These are phyloP conservation scores for Neopestalotiopsis sp. DNA, from an alignment of 2,329 filamentous ascomycete genomes.

Conservation along the genomic window DNA sequence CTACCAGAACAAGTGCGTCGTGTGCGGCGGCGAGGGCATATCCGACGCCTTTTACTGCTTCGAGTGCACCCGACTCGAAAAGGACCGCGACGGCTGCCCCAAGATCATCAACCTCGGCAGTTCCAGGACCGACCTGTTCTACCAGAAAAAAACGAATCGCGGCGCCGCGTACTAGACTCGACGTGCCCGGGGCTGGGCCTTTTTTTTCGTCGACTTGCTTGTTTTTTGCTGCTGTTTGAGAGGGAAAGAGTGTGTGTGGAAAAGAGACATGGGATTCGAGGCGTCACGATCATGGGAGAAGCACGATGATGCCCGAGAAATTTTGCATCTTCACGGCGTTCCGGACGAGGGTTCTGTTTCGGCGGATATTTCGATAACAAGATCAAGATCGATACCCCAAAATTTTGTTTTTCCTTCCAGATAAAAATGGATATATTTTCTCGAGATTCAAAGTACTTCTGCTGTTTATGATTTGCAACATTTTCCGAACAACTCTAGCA, in stretches of 20 bases:
- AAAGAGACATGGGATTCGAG: background rate
- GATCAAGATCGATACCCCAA: conserved; percentile 17
- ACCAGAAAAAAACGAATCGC: conserved; percentile 71
- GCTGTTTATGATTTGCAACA: background rate
- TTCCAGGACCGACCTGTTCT: conserved; percentile 84
- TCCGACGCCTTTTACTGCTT: conserved; percentile 99
- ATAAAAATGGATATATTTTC: background rate
- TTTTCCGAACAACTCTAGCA: background rate
- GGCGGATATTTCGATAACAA: background rate
- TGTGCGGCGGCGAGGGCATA: conserved; percentile 97
- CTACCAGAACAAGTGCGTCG: conserved; percentile 99
- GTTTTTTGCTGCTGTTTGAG: conserved; percentile 1
- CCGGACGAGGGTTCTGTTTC: background rate
- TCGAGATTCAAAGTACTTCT: background rate
- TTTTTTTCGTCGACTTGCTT: conserved; percentile 36
- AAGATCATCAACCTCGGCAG: conserved; percentile 99
- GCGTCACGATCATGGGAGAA: background rate
- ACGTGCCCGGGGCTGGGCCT: conserved; percentile 57
- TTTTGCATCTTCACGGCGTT: conserved; percentile 4
- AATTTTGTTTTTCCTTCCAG: background rate
- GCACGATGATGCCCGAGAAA: background rate
- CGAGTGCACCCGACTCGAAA: conserved; percentile 95
- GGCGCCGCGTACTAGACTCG: conserved; percentile 55
- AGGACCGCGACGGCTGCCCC: conserved; percentile 95
- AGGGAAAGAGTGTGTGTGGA: background rate